These are phyloP conservation scores for Trypanosoma caninum DNA, from an alignment of 208 protist species.

Conservation along the genomic window DNA sequence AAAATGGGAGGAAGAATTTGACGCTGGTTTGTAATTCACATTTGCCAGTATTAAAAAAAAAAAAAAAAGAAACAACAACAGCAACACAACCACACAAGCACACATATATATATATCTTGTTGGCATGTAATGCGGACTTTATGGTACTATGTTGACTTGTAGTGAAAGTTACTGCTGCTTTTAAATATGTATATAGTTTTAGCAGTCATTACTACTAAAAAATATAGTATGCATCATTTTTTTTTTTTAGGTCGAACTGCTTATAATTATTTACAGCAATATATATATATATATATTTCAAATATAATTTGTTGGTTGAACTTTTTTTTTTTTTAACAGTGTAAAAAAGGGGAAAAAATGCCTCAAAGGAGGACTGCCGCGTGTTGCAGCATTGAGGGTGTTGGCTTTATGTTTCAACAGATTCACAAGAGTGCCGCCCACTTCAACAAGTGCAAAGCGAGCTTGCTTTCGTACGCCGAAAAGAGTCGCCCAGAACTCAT, in stretches of 20 bases:
- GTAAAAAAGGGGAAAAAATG: background rate
- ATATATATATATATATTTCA: background rate
- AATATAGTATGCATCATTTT: no score
- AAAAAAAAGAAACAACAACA: no score
- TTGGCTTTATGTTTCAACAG: constrained; percentile 73
- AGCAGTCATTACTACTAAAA: no score
- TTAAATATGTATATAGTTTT: no score
- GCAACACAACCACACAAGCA: no score
- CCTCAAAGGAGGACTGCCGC: background rate
- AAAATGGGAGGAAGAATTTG: constrained; percentile 69
- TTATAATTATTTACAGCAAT: no score
- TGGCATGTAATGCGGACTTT: background rate
- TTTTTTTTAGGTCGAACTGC: no score
- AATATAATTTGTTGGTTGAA: no score
- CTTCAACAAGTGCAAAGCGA: constrained; percentile 54
- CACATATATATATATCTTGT: no score
- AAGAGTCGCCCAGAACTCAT: constrained; percentile 11
- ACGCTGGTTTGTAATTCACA: constrained; percentile 40
- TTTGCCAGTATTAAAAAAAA: no score
- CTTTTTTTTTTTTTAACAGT: background rate
- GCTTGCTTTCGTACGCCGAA: constrained; percentile 31
- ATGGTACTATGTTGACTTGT: background rate
- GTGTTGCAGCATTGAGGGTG: constrained; percentile 25
- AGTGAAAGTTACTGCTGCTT: no score
- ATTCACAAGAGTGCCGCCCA: constrained; percentile 79